These are phyloP conservation scores for Podospora pseudocomata DNA, from an alignment of 495 filamentous ascomycete species.

Conservation along the genomic window DNA sequence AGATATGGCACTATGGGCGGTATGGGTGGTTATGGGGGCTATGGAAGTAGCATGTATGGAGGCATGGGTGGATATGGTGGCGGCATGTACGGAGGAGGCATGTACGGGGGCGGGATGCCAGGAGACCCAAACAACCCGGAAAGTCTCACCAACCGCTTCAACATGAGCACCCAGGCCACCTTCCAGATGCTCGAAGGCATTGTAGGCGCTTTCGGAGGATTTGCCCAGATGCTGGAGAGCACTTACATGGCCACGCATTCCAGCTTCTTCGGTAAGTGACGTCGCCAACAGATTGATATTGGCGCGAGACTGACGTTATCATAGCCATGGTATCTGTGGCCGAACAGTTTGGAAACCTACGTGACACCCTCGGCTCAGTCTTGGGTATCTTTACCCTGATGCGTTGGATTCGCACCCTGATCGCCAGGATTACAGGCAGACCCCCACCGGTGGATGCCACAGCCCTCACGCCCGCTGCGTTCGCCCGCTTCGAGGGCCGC, in stretches of 20 bases:
- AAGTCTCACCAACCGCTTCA: conserved; percentile 86
- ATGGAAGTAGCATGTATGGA: conserved; percentile 44
- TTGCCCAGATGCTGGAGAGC: conserved; percentile 99
- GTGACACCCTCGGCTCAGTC: conserved; percentile 91
- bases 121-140: conserved; percentile 86
- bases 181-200: conserved; percentile 99
- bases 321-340: conserved; percentile 96
- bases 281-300: background rate
- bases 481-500: conserved; percentile 81
- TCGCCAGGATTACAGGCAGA: conserved; percentile 92
- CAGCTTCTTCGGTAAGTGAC: conserved; percentile 86
- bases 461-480: conserved; percentile 81
- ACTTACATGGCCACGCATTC: conserved; percentile 99
- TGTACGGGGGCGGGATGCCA: conserved; percentile 57
- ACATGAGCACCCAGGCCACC: conserved; percentile 89
- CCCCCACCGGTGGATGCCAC: conserved; percentile 82
- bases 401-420: conserved; percentile 84
- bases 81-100: conserved; percentile 63
- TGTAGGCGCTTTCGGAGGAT: conserved; percentile 95
- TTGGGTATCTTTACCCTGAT: conserved; percentile 94
- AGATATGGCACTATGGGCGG: conserved; percentile 28
- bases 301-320: conserved; percentile 23
- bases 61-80: conserved; percentile 48
- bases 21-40: conserved; percentile 44
- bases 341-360: conserved; percentile 90